Evolutionary conservation across 352 stramenopile genomes (phyloP).

Genomic region (Pythium phragmitis): DNA sequence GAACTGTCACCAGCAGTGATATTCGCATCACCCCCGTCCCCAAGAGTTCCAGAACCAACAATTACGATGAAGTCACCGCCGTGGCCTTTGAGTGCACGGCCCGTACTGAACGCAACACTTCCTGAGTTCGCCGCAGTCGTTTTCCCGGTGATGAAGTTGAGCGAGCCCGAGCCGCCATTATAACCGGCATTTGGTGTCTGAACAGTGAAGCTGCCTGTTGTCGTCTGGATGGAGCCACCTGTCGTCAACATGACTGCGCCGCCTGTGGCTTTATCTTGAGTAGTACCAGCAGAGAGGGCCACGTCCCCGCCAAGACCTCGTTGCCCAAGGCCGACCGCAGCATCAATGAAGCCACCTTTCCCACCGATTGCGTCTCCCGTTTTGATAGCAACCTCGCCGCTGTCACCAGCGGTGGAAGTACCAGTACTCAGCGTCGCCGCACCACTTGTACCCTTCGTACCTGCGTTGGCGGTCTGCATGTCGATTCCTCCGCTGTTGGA

Average conservation of each 20-base stretch:
- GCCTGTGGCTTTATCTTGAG: conserved; percentile 52
- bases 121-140: conserved; percentile 39
- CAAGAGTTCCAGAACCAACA: conserved; percentile 35
- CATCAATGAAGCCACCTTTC: conserved; percentile 56
- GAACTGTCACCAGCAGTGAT: conserved; percentile 69
- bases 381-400: conserved; percentile 55
- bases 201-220: conserved; percentile 52
- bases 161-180: conserved; percentile 51
- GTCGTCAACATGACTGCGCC: conserved; percentile 57
- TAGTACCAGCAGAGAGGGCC: conserved; percentile 63
- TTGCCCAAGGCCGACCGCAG: conserved; percentile 56
- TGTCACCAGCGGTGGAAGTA: conserved; percentile 55
- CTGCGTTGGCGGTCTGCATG: conserved; percentile 55
- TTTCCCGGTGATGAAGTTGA: conserved; percentile 39
- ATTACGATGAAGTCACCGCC: conserved; percentile 39
- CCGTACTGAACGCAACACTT: conserved; percentile 33
- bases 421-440: conserved; percentile 53
- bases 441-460: conserved; percentile 53
- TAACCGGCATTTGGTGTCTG: conserved; percentile 54
- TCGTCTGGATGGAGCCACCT: conserved; percentile 52
- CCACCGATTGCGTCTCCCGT: conserved; percentile 55
- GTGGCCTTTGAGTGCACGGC: conserved; percentile 38
- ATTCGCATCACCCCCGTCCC: conserved; percentile 50
- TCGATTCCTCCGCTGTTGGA: conserved; percentile 55
- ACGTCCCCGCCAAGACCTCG: conserved; percentile 55